These are phyloP conservation scores for Zygosaccharomyces pseudorouxii DNA, from an alignment of 805 yeast species.

Conservation along the genomic window DNA sequence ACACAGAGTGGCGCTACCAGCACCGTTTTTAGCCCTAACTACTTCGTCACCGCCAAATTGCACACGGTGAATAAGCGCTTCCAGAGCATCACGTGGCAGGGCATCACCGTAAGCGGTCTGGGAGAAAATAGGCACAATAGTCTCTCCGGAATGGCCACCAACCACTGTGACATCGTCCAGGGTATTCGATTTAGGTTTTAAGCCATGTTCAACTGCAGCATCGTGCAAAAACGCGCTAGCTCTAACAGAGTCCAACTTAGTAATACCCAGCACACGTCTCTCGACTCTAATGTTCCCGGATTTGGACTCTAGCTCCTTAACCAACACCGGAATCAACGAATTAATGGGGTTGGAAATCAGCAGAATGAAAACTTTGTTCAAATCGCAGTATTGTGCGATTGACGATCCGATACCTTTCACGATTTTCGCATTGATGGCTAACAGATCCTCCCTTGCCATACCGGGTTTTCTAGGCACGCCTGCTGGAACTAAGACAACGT, in stretches of 20 bases:
- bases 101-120: constrained; percentile 33
- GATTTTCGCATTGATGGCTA: constrained; percentile 78
- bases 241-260: constrained; percentile 82
- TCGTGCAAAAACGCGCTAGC: constrained; percentile 70
- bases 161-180: constrained; percentile 61
- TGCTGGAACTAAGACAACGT: constrained; percentile 52
- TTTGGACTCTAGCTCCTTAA: constrained; percentile 54
- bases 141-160: constrained; percentile 95
- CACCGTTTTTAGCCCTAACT: constrained; percentile 90
- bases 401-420: constrained; percentile 69
- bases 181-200: constrained; percentile 43
- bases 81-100: constrained; percentile 37
- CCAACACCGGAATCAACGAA: constrained; percentile 87
- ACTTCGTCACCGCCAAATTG: constrained; percentile 98
- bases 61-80: constrained; percentile 75
- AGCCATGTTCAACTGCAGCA: constrained; percentile 30
- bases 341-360: constrained; percentile 92
- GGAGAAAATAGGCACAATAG: constrained; percentile 80
- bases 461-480: constrained; percentile 94
- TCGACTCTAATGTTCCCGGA: constrained; percentile 58
- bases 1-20: constrained; percentile 90
- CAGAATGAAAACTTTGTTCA: constrained; percentile 69
- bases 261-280: constrained; percentile 75
- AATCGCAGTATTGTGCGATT: constrained; percentile 55
- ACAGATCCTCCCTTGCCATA: constrained; percentile 87